A percentile compares a stretch with the other conserved stretches of the same genome.
Conservation (phyloP, 2,329 filamentous ascomycete species). For the Penicillium expansum region DNA sequence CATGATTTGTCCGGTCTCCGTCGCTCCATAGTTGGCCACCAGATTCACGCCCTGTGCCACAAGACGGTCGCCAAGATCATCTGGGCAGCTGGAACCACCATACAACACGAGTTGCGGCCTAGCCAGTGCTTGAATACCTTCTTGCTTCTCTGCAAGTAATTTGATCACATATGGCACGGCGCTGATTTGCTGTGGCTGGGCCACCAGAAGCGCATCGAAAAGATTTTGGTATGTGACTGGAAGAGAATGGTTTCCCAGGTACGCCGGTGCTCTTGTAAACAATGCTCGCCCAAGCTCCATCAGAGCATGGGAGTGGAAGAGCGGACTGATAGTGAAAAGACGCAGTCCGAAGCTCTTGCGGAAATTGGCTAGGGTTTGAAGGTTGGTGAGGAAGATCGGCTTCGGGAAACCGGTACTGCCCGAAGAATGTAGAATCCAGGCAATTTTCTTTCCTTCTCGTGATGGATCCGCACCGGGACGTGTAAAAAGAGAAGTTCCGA, state of each 20-base stretch:
- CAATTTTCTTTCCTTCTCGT: slow-evolving; percentile 36
- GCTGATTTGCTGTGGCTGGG: slow-evolving; percentile 45
- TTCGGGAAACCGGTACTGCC: slow-evolving; percentile 63
- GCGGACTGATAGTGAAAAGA: slow-evolving; percentile 54
- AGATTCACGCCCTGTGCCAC: slow-evolving; percentile 52
- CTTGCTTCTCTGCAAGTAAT: slow-evolving; percentile 56
- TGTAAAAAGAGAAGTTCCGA: slow-evolving; percentile 4
- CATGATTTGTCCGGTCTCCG: slow-evolving; percentile 61
- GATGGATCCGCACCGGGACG: slow-evolving; percentile 19
- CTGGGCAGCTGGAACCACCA: slow-evolving; percentile 57
- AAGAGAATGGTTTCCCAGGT: slow-evolving; percentile 54
- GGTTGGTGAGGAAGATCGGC: slow-evolving; percentile 58
- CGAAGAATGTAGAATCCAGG: slow-evolving; percentile 48
- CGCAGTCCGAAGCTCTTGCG: slow-evolving; percentile 45
- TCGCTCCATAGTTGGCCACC: slow-evolving; percentile 48
- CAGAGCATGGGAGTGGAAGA: slow-evolving; percentile 60
- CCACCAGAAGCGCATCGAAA: slow-evolving; percentile 28
- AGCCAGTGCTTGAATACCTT: slow-evolving; percentile 50
- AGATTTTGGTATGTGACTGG: slow-evolving; percentile 54
- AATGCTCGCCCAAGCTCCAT: slow-evolving; percentile 55
- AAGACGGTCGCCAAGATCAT: slow-evolving; percentile 56
- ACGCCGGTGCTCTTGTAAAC: slow-evolving; percentile 49
- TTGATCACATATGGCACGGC: slow-evolving; percentile 65
- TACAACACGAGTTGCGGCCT: slow-evolving; percentile 53
- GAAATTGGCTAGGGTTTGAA: slow-evolving; percentile 50